A percentile compares a stretch with the other conserved stretches of the same genome.
Evolutionary conservation across 2,329 filamentous ascomycete species (phyloP).

Genomic region (Atkinsonella hypoxylon): DNA sequence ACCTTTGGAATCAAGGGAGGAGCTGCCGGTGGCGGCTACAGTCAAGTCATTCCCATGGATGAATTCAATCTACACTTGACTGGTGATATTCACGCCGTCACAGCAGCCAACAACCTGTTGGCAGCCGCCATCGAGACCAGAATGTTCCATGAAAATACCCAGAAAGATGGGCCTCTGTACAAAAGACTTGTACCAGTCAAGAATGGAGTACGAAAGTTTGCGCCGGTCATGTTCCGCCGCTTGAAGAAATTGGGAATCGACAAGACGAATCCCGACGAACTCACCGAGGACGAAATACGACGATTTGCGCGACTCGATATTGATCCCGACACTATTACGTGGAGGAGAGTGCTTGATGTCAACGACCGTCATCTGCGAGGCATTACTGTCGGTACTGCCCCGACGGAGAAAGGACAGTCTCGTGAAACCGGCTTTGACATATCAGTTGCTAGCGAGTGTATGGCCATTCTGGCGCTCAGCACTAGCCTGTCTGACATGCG

Average conservation of each 20-base stretch:
- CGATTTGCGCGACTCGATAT: constrained; percentile 93
- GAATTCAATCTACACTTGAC: constrained; percentile 98
- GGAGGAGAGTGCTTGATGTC: constrained; percentile 90
- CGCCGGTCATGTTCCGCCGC: constrained; percentile 82
- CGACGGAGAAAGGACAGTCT: constrained; percentile 80
- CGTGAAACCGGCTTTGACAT: constrained; percentile 95
- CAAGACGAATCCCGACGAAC: constrained; percentile 84
- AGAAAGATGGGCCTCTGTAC: constrained; percentile 82
- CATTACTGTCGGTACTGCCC: constrained; percentile 76
- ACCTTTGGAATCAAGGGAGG: constrained; percentile 99
- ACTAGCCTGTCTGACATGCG: constrained; percentile 81
- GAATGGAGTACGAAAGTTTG: constrained; percentile 79
- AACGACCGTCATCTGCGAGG: constrained; percentile 90
- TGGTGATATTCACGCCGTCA: constrained; percentile 95
- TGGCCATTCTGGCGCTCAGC: constrained; percentile 93
- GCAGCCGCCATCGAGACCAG: constrained; percentile 94
- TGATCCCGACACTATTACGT: constrained; percentile 93
- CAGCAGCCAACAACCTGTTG: constrained; percentile 91
- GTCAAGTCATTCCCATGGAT: constrained; percentile 98
- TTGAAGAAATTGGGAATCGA: constrained; percentile 92
- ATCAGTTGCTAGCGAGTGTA: constrained; percentile 92
- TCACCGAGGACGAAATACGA: constrained; percentile 79
- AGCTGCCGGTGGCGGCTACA: constrained; percentile 93
- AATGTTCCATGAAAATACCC: constrained; percentile 95
- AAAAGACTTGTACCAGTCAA: constrained; percentile 78